Evolutionary conservation across 371 early-diverging fungal genomes (phyloP), one percentile per base, ranked within the genome.

Genomic region (Phascolomyces articulosus): DNA sequence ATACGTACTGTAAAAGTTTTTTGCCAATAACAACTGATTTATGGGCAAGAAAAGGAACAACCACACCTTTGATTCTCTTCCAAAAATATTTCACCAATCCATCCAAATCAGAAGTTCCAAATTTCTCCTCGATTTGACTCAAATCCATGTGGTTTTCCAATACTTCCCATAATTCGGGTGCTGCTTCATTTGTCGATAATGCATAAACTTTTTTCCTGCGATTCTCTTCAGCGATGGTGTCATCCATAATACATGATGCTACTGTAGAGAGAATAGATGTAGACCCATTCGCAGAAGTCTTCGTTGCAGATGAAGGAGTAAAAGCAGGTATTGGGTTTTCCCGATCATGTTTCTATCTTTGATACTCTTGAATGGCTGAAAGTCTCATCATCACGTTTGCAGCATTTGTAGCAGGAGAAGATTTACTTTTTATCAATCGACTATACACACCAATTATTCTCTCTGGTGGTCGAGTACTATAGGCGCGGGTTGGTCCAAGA

Each of bases 371-470:
- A 40, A 15, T 23, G 7, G 58, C 58, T 16, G 38, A 34, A 4
- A 57, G n/a, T 24, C 58, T 15, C 29, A 57, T 16, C 54, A 54
- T 54, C 8, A 54, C 27, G 29, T 54, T 54, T 15, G n/a, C 21
- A 27, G 54, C 54, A 54, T 54, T 54, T 16, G 20, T 13, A n/a
- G 54, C 54, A 27, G 54, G 24, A 24, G 54, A 20, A 13, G 26
- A 15, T 4, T 57, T 57, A 21, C 24, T 23, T 34, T 38, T 15
- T n/a, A 57, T 57, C 16, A 28, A 20, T 57, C 23, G 15, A 28
- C 58, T 57, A 28, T 57, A 57, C 20, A 38, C 11, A 38, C 58
- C 9, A 31, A 57, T 57, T n/a, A 57, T 57, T 11, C 58, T 15
- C 58, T 57, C 38, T 18, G 40, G 7, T 20, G 40, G 38, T 3